Conservation (phyloP, 129 eudicot genomes). For the Flaveria bidentis region DNA sequence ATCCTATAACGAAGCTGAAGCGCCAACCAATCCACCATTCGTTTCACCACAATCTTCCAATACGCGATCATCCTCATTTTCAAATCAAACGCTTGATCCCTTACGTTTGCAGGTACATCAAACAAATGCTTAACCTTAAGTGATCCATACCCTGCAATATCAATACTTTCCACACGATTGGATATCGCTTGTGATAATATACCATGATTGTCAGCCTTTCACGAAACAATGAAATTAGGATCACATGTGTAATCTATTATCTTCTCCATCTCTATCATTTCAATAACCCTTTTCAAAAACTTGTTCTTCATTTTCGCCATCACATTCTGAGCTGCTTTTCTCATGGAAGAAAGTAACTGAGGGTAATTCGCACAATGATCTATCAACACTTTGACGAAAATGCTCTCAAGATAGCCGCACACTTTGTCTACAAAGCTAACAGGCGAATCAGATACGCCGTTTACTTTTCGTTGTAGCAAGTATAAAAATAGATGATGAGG, state of each 20-base stretch:
- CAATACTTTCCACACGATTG: not conserved
- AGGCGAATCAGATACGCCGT: constrained; percentile 10
- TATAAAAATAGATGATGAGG: constrained; percentile 28
- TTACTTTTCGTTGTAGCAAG: constrained; percentile 29
- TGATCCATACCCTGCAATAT: not conserved
- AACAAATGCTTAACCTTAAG: constrained; percentile 18
- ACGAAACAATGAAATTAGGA: constrained; percentile 14
- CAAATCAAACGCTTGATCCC: constrained; percentile 38
- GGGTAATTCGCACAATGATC: constrained; percentile 29
- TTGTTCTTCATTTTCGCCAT: constrained; percentile 23
- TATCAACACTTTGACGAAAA: constrained; percentile 4
- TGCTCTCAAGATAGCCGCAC: constrained; percentile 31
- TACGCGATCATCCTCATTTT: constrained; percentile 41
- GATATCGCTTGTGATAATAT: not conserved
- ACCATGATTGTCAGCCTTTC: not conserved
- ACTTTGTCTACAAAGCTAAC: constrained; percentile 19
- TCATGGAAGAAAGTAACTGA: constrained; percentile 28
- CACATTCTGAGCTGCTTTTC: constrained; percentile 25
- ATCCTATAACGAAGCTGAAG: constrained; percentile 23
- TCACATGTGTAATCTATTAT: constrained; percentile 38
- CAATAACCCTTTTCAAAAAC: constrained; percentile 24
- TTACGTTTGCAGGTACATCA: not conserved
- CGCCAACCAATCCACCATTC: constrained; percentile 39
- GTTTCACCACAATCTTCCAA: constrained; percentile 36
- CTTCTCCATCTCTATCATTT: constrained; percentile 44